Conservation (phyloP, 169 alveolate species). For the Perkinsus marinus region DNA sequence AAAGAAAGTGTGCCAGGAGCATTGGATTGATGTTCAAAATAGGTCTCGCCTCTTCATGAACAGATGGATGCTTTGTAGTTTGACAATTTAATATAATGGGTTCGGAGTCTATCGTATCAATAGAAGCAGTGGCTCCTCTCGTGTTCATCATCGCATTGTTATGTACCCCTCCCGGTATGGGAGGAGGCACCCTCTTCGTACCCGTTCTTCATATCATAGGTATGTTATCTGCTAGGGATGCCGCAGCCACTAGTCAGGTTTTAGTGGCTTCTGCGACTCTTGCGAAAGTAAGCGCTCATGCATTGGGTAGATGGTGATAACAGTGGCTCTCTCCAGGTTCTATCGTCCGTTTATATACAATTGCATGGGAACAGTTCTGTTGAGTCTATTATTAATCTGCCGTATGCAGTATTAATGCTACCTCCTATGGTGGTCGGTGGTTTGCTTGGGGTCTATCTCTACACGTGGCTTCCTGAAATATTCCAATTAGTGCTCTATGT, state of each 20-base stretch:
- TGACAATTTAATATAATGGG: no score
- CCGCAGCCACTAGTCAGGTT: not conserved
- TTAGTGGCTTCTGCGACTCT: not conserved
- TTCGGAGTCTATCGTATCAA: not conserved
- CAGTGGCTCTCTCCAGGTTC: not conserved
- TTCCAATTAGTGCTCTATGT: not conserved
- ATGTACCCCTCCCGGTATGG: not conserved
- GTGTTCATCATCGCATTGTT: not conserved
- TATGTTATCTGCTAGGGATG: not conserved
- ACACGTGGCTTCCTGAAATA: not conserved
- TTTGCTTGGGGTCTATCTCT: not conserved
- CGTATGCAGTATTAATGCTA: not conserved
- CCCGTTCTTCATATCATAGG: not conserved
- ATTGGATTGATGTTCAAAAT: no score
- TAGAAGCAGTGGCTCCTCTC: not conserved
- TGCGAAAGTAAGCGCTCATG: not conserved
- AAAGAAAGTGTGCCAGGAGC: no score
- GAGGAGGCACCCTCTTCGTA: not conserved
- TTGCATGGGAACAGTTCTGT: not conserved
- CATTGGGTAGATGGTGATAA: not conserved
- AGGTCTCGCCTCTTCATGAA: no score
- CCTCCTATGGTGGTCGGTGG: not conserved
- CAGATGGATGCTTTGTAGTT: no score
- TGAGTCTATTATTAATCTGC: not conserved
- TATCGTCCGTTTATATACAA: not conserved